Base-by-base conservation (phyloP, 176 grass and related monocot genomes). In the Cenchrus purpureus region DNA sequence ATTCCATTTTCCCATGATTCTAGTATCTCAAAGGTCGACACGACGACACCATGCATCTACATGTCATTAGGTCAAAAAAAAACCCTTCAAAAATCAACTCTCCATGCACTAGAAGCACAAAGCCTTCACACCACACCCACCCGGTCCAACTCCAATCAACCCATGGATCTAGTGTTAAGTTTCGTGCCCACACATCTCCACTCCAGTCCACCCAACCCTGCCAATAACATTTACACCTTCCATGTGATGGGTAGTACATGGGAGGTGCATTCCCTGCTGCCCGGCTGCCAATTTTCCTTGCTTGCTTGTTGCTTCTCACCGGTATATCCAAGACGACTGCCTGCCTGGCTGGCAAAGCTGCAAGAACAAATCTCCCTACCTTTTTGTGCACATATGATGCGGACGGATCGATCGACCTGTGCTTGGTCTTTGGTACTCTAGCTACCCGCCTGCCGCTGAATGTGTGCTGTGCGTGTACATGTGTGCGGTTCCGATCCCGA, bases 241-340 rank as follows among this genome's bases (percentile, higher is more conserved):
- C 85, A 80, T 86, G 85, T 86, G 77, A 72, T 28, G 59, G 65
- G 5, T 20, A 71, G 5, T 20, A 71, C 44, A 50, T 58, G 55
- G 55, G 43, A 19, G 19, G 0, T 2, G 2, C 14, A 25, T 25
- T 25, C 22, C 22, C 22, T 25, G 22, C 34, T 65, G 58, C 45
- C 62, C 28, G 6, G 13, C 45, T 46, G 1, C 45, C 8, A 1
- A 46, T 56, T n/a, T n/a, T 49, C 50, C 62, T 14, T 34, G 34
- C 34, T 34, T 34, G 34, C 22, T 25, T 25, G 22, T 25, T 25
- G 22, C 22, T 25, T 13, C 15, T 32, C 16, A 63, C 1, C 22
- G 69, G 57, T 20, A 7, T 34, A 32, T 32, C 32, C 82, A 12
- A 76, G 45, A 4, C 31, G 31, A 32, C 31, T 32, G 31, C 31